Evolutionary conservation across 73 alveolate species (phyloP), one percentile per base, ranked within the genome.

Genomic region (Halteria grandinella): DNA sequence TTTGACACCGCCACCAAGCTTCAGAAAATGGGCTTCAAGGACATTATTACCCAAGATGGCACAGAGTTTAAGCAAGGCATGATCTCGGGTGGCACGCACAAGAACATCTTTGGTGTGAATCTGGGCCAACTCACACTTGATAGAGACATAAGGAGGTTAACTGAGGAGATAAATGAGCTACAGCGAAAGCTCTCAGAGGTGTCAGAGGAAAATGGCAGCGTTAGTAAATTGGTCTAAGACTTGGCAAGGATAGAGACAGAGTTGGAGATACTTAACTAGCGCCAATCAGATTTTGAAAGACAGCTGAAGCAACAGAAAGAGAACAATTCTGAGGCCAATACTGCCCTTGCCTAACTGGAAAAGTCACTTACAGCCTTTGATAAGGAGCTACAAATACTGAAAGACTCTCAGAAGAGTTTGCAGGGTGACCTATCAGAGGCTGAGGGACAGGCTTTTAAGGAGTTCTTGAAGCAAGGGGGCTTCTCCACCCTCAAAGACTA

Each of bases 11-110:
- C 94, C 20, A 45, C 66, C 15, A 50, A 44, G 44, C 87, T 94
- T 51, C 43, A 78, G 18, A 87, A 91, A 54, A 83, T 85, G 77
- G 96, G 96, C 10, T 86, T 91, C 55, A 87, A 90, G 54, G 82
- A 83, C 53, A 82, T 94, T 34, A 85, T 94, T 12, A 87, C 97
- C 20, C 83, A 83, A 47, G 98, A 94, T 47, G 98, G 98, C 24
- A 89, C 95, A 12, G 91, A 76, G 17, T 79, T 91, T 76, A 79
- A 81, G 43, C 58, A 48, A 23, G 96, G 95, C 36, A 73, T 79
- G 89, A 77, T 94, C 51, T 84, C 91, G 31, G 95, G 97, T 5
- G 98, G 97, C 11, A 81, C 74, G 66, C 91, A 87, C 39, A 82
- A 89, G 62, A 20, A 44, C 54, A 36, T 52, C 23, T 55, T 40